Conservation (phyloP, 2,329 filamentous ascomycete species). For the Penicillium thymicola region DNA sequence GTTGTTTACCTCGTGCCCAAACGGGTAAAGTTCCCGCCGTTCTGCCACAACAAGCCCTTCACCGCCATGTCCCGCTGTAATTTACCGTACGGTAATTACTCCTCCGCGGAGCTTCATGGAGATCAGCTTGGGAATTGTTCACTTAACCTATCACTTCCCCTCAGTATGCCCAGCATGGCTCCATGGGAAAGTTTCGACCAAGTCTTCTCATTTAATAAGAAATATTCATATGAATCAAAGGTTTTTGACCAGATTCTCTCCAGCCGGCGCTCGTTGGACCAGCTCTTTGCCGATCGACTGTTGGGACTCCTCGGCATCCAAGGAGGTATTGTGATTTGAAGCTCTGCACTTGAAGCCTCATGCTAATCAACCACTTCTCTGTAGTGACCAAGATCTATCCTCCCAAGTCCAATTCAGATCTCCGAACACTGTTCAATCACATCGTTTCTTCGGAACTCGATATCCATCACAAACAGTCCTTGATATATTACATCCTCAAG, state of each 20-base stretch:
- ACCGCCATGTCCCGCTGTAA: conserved; percentile 28
- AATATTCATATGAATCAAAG: conserved; percentile 61
- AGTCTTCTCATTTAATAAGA: conserved; percentile 62
- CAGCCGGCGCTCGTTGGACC: conserved; percentile 64
- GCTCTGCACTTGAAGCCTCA: conserved; percentile 5
- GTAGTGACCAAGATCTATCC: conserved; percentile 66
- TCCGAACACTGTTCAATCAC: conserved; percentile 67
- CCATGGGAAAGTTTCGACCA: conserved; percentile 62
- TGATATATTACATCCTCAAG: conserved; percentile 79
- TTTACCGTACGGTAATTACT: conserved; percentile 14
- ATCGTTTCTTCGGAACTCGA: conserved; percentile 64
- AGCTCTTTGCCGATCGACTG: conserved; percentile 77
- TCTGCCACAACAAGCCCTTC: conserved; percentile 33
- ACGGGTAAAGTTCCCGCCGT: conserved; percentile 31
- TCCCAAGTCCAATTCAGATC: conserved; percentile 64
- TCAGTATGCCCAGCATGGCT: conserved; percentile 32
- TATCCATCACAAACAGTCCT: conserved; percentile 74
- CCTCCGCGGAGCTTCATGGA: conserved; percentile 13
- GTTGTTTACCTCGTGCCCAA: conserved; percentile 40
- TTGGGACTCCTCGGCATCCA: conserved; percentile 66
- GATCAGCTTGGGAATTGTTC: conserved; percentile 4
- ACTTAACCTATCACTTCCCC: conserved; percentile 1
- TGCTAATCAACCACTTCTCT: conserved; percentile 9
- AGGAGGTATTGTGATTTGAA: conserved; percentile 54
- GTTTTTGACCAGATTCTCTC: conserved; percentile 61